Evolutionary conservation across 2,329 filamentous ascomycete species (phyloP).

Genomic region (Ophiostoma sp.): DNA sequence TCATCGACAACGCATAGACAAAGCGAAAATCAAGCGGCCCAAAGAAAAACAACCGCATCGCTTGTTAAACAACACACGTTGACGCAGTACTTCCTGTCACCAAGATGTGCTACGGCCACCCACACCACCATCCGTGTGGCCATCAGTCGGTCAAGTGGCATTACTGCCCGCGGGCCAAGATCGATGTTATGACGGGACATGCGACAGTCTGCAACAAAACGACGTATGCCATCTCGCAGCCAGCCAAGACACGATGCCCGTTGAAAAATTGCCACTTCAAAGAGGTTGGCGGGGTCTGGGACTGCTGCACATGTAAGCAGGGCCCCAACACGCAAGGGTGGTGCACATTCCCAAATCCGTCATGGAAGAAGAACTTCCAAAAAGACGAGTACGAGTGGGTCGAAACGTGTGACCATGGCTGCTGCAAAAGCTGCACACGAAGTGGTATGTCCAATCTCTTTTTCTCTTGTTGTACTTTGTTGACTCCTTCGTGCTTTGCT

Average conservation of each 20-base stretch:
- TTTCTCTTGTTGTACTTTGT: not conserved
- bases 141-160: slow-evolving; percentile 59
- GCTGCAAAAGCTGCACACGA: slow-evolving; percentile 51
- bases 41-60: not conserved
- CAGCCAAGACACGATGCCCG: slow-evolving; percentile 48
- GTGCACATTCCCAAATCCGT: slow-evolving; percentile 46
- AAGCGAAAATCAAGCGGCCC: not conserved
- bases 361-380: slow-evolving; percentile 37
- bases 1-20: not conserved
- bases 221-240: slow-evolving; percentile 49
- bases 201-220: slow-evolving; percentile 52
- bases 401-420: slow-evolving; percentile 54
- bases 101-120: slow-evolving; percentile 56
- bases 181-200: slow-evolving; percentile 52
- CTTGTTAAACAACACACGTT: not conserved
- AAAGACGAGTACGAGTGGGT: slow-evolving; percentile 40
- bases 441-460: slow-evolving; percentile 41
- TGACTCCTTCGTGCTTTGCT: not conserved
- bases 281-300: slow-evolving; percentile 52
- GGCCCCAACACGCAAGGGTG: slow-evolving; percentile 55
- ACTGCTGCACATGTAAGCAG: slow-evolving; percentile 54
- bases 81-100: too few species aligned
- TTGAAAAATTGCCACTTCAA: slow-evolving; percentile 54
- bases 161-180: slow-evolving; percentile 52
- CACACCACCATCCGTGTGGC: slow-evolving; percentile 52